Evolutionary conservation across 768 basidiomycete genomes (phyloP).

Genomic region (Austroboletus eburneus): DNA sequence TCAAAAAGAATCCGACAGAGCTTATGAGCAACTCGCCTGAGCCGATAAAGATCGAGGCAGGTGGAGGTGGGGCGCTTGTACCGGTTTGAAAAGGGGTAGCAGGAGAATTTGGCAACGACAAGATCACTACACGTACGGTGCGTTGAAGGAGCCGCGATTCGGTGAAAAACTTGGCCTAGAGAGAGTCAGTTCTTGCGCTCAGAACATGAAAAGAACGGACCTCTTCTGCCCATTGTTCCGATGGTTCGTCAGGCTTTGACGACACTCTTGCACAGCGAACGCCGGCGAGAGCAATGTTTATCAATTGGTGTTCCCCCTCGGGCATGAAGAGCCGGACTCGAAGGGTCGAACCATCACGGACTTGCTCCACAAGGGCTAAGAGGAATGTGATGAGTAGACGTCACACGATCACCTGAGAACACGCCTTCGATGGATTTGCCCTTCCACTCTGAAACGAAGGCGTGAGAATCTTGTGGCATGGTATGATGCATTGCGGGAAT

Average conservation of each 20-base stretch:
- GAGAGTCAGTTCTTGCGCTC: constrained; percentile 2
- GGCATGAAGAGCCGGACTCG: constrained; percentile 86
- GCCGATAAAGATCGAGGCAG: constrained; percentile 88
- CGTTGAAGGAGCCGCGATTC: constrained; percentile 85
- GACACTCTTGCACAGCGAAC: constrained; percentile 71
- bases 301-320: constrained; percentile 84
- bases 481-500: constrained; percentile 71
- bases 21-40: constrained; percentile 46
- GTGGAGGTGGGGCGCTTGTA: constrained; percentile 49
- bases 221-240: constrained; percentile 89
- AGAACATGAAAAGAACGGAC: constrained; percentile 41
- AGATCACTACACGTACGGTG: constrained; percentile 67
- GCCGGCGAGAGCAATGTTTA: constrained; percentile 82
- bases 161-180: constrained; percentile 87
- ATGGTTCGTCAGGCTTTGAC: constrained; percentile 67
- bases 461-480: constrained; percentile 88
- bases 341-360: constrained; percentile 88
- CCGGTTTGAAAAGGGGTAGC: constrained; percentile 77
- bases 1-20: not conserved
- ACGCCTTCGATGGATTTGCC: constrained; percentile 85
- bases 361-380: constrained; percentile 87
- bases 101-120: constrained; percentile 75
- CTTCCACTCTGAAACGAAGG: constrained; percentile 88
- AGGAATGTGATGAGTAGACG: constrained; percentile 5
- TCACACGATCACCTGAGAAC: constrained; percentile 5